Conservation (phyloP, 371 early-diverging fungal genomes). For the Apophysomyces ossiformis region DNA sequence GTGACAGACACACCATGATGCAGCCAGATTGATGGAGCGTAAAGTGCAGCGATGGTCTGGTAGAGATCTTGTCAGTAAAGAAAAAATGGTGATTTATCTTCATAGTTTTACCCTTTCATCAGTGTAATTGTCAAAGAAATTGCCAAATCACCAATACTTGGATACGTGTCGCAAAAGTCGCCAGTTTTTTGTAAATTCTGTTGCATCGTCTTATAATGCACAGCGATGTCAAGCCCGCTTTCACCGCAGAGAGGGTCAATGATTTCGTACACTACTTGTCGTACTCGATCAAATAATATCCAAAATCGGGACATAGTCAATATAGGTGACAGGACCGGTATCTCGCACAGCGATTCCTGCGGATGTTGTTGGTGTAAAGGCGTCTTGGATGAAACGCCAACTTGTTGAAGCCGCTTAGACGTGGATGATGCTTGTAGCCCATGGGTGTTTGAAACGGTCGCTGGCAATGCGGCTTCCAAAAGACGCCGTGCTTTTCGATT, state of each 20-base stretch:
- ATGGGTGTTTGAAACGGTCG: neutral
- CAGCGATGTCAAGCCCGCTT: conserved; percentile 35
- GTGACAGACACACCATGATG: conserved; percentile 47
- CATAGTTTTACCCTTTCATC: conserved; percentile 41
- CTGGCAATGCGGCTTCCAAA: conserved; percentile 13
- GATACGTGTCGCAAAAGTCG: conserved; percentile 31
- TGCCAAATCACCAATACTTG: conserved; percentile 35
- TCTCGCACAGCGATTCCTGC: conserved; percentile 14
- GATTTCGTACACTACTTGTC: conserved; percentile 36
- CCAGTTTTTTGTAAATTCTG: neutral
- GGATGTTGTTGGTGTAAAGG: neutral
- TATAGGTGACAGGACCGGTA: conserved; percentile 40
- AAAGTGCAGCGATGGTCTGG: conserved; percentile 38
- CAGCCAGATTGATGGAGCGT: conserved; percentile 39
- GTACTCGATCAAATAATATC: conserved; percentile 49
- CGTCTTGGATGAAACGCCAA: neutral
- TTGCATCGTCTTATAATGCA: conserved; percentile 40
- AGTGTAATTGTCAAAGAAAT: conserved; percentile 39
- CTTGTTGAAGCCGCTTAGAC: conserved; percentile 13
- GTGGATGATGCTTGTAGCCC: conserved; percentile 3
- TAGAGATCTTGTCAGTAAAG: neutral
- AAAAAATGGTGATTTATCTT: neutral
- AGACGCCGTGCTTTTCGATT: conserved; percentile 38
- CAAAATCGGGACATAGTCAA: conserved; percentile 45
- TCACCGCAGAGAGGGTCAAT: conserved; percentile 38